Evolutionary conservation across 1,284 basidiomycete genomes (phyloP), one percentile per base, ranked within the genome.

Genomic region (Rhodotorula sp.): DNA sequence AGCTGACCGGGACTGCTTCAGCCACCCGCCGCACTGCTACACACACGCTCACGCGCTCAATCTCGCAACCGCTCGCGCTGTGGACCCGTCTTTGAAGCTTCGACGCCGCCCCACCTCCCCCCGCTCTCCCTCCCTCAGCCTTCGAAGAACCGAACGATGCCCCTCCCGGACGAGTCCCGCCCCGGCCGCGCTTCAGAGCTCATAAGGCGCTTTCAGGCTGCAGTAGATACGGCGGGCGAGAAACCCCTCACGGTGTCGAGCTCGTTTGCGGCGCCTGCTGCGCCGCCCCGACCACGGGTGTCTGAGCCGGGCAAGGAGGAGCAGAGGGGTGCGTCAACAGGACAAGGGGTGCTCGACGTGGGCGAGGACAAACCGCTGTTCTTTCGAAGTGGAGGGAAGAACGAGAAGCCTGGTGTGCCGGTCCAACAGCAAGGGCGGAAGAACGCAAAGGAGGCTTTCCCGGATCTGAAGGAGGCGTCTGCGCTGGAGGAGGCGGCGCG

Each of bases 151-250:
- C 34, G 34, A 34, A 10, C 34, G 63, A 51, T 72, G 68, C 68
- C 65, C 2, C 26, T 69, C 0, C 68, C 68, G 30, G 71, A 73
- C 63, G 57, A 70, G 24, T 44, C 31, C 9, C 31, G 50, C 28
- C 57, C 64, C 0, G 54, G 50, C 26, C 65, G 56, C 16, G 67
- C 71, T 10, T 61, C 57, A 11, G 64, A 69, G 22, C 64, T 73
- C n/a, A 69, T 69, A 65, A 61, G 59, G 26, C 65, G 67, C 3
- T 73, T 70, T 64, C 71, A 73, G 48, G 28, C 47, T 8, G 51
- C 59, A 8, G 61, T 69, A 56, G 66, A 68, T 48, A 15, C 52
- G 2, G 11, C 37, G 11, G 4, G 24, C 6, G 69, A 70, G 30
- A 31, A 54, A 15, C 65, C 69, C 2, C 62, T 70, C 58, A 20